Evolutionary conservation across 129 eudicot species (phyloP).

Genomic region (Arctium minus): DNA sequence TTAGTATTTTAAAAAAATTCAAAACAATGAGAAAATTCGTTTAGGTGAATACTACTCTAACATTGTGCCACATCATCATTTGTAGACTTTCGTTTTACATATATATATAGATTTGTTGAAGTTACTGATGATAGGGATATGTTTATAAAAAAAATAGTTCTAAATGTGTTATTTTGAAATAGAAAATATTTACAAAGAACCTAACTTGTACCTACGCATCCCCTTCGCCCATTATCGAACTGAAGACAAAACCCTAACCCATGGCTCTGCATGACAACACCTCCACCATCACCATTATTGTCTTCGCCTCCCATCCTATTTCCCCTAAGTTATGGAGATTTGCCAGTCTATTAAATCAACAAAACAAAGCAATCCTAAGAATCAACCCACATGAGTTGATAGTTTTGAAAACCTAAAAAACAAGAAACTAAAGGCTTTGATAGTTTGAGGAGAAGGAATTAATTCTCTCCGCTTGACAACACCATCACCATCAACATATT

Average conservation of each 20-base stretch:
- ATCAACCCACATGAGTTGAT: background rate
- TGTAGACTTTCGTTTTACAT: too few species aligned
- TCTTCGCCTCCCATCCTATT: background rate
- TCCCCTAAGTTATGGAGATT: background rate
- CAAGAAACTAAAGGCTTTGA: background rate
- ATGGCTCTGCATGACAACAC: background rate
- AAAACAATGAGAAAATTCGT: too few species aligned
- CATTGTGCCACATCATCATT: too few species aligned
- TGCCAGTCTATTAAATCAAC: too few species aligned
- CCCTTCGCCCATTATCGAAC: background rate
- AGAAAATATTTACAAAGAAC: background rate
- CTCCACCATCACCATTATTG: background rate
- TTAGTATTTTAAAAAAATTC: too few species aligned
- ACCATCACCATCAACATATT: background rate
- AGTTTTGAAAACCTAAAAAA: background rate
- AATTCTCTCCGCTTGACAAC: background rate
- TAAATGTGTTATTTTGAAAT: too few species aligned
- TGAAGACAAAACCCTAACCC: background rate
- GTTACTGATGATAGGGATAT: too few species aligned
- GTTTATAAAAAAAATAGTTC: too few species aligned
- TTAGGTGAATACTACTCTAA: too few species aligned
- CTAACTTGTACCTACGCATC: background rate
- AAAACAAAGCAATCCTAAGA: background rate
- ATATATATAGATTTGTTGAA: too few species aligned
- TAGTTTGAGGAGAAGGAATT: too few species aligned